Evolutionary conservation across 2,329 filamentous ascomycete species (phyloP).

Genomic region (Botryotinia calthae): DNA sequence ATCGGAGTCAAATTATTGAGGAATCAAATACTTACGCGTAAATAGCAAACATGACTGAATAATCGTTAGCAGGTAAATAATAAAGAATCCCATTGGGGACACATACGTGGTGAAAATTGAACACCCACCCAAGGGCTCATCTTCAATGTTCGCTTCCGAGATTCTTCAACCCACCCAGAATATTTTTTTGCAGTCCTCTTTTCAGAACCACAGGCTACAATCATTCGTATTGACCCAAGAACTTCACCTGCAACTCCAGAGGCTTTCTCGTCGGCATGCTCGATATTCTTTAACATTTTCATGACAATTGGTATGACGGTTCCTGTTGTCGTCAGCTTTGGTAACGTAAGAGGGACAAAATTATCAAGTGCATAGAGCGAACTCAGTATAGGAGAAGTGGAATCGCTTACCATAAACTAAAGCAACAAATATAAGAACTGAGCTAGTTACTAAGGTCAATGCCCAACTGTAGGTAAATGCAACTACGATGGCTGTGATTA

Average conservation of each 20-base stretch:
- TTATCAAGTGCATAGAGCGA: background rate
- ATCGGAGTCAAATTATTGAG: background rate
- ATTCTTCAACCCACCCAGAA: constrained; percentile 53
- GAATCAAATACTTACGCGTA: constrained; percentile 29
- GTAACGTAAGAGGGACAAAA: background rate
- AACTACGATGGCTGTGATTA: constrained; percentile 52
- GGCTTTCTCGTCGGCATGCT: constrained; percentile 54
- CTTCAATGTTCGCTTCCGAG: constrained; percentile 48
- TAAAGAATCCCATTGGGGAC: background rate
- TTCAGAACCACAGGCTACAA: constrained; percentile 62
- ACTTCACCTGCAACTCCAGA: constrained; percentile 60
- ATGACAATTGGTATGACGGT: constrained; percentile 55
- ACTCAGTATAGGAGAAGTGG: background rate
- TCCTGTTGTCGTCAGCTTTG: background rate
- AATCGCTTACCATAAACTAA: constrained; percentile 43
- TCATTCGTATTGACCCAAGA: constrained; percentile 58
- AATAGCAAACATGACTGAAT: constrained; percentile 40
- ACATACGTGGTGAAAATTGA: constrained; percentile 49
- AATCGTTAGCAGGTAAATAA: constrained; percentile 5
- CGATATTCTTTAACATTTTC: constrained; percentile 47
- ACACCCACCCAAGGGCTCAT: constrained; percentile 51
- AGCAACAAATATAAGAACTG: constrained; percentile 55
- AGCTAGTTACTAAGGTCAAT: constrained; percentile 57
- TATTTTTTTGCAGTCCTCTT: constrained; percentile 53
- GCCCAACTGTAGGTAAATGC: constrained; percentile 58